These are phyloP conservation scores for Phytophthora podocarpi DNA, from an alignment of 352 stramenopile genomes.

Conservation along the genomic window DNA sequence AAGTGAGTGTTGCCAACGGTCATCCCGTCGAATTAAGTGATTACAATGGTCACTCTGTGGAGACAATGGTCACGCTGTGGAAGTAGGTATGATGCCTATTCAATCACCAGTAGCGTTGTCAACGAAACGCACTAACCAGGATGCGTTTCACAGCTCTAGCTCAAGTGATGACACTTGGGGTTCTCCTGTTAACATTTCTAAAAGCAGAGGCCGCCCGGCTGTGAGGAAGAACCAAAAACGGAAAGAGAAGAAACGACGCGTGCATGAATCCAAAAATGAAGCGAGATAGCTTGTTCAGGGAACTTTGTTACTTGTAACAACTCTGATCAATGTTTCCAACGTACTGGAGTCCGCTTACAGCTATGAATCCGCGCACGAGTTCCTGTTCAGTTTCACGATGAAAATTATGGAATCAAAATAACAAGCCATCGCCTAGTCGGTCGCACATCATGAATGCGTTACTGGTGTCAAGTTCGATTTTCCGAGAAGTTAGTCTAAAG, in stretches of 20 bases:
- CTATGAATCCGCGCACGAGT: background rate
- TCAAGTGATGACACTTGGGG: background rate
- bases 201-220: background rate
- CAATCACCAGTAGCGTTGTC: no score
- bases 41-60: no score
- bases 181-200: background rate
- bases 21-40: no score
- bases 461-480: background rate
- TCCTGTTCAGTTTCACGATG: background rate
- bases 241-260: background rate
- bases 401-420: background rate
- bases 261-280: background rate
- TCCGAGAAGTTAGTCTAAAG: background rate
- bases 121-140: no score
- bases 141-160: background rate
- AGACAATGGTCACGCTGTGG: background rate
- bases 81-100: background rate
- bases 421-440: background rate
- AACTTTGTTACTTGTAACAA: background rate
- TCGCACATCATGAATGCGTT: background rate
- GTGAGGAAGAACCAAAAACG: background rate
- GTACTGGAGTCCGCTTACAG: background rate
- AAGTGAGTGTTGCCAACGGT: no score
- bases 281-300: constrained; percentile 3
- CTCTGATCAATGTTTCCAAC: background rate